A percentile compares a stretch with the other conserved stretches of the same genome.
Conservation (phyloP, 768 basidiomycete genomes). For the Naganishia randhawae region DNA sequence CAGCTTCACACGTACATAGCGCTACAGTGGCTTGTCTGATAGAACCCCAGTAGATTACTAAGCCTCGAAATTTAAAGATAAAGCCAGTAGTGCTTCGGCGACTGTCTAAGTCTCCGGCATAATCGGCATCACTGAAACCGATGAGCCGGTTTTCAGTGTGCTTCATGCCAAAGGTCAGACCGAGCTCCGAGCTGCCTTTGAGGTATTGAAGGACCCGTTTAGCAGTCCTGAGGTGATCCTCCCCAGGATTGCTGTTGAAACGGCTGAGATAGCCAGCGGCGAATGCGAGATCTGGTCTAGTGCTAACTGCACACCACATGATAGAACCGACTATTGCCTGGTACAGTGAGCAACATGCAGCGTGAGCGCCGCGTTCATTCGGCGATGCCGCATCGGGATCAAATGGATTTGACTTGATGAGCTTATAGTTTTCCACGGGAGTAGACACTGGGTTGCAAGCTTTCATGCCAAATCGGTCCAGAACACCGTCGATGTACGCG, state of each 20-base stretch:
- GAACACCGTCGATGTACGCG: slow-evolving; percentile 31
- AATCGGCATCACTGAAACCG: slow-evolving; percentile 50
- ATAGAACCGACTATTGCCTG: slow-evolving; percentile 39
- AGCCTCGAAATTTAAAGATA: slow-evolving; percentile 49
- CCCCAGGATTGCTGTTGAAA: slow-evolving; percentile 35
- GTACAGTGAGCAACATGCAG: slow-evolving; percentile 16
- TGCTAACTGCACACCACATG: slow-evolving; percentile 49
- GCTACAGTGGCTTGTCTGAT: slow-evolving; percentile 53
- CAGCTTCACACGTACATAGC: slow-evolving; percentile 54
- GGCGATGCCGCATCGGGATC: background rate
- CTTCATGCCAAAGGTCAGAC: slow-evolving; percentile 27
- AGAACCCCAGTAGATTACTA: slow-evolving; percentile 53
- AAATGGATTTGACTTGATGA: background rate
- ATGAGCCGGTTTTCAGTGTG: slow-evolving; percentile 27
- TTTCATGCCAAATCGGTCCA: slow-evolving; percentile 22
- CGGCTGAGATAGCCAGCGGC: slow-evolving; percentile 42
- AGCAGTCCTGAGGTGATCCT: slow-evolving; percentile 31
- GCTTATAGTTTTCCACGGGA: slow-evolving; percentile 13
- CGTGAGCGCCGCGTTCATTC: background rate
- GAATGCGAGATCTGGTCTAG: slow-evolving; percentile 50
- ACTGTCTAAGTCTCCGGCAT: slow-evolving; percentile 39
- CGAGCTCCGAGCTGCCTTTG: slow-evolving; percentile 29
- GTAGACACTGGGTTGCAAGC: slow-evolving; percentile 9
- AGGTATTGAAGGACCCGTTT: slow-evolving; percentile 34
- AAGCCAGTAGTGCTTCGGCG: slow-evolving; percentile 50